phyloP scores from a whole-genome alignment of 2,329 filamentous ascomycete species.

The Calonectria pseudoreteaudii region DNA sequence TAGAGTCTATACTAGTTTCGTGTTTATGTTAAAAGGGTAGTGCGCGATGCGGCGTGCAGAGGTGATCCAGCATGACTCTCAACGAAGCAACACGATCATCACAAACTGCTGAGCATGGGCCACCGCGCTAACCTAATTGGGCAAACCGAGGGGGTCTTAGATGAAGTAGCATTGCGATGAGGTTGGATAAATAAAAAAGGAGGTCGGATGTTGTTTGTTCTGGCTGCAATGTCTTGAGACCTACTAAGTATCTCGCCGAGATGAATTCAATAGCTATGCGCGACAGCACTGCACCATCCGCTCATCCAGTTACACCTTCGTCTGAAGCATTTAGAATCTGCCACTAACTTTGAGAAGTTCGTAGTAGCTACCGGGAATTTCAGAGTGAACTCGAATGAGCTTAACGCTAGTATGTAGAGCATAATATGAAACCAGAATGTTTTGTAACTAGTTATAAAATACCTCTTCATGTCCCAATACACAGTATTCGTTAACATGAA shows the following conservation, averaged over 20 bases:
- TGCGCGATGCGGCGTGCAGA: no score
- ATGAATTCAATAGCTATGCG: neutral
- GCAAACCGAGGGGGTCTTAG: neutral
- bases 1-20: no score
- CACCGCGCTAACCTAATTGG: neutral
- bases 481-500: constrained; percentile 41
- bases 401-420: neutral
- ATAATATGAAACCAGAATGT: constrained; percentile 1
- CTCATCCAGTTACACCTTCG: neutral
- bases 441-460: constrained; percentile 46
- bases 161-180: neutral
- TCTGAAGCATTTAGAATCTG: neutral
- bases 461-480: constrained; percentile 23
- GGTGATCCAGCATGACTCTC: no score
- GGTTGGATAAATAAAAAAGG: neutral
- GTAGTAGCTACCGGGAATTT: neutral
- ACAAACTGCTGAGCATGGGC: neutral
- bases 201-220: neutral
- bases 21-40: no score
- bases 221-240: neutral
- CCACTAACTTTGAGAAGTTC: neutral
- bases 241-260: neutral
- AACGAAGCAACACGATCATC: no score
- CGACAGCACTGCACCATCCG: neutral
- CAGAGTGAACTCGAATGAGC: neutral